phyloP scores from a whole-genome alignment of 345 rosid genomes.

The Gossypium australe region DNA sequence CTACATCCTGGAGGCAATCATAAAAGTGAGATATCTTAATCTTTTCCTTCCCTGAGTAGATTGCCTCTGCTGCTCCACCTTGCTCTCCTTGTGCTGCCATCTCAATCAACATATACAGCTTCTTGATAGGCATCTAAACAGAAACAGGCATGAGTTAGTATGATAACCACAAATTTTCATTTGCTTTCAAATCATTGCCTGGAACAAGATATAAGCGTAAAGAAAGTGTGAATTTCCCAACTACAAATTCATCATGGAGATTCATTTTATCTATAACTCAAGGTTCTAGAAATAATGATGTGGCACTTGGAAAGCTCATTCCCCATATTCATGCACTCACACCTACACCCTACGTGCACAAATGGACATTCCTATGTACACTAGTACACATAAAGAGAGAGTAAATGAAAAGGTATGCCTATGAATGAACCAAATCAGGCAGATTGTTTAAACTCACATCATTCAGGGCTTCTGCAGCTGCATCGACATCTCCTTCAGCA shows the following conservation, averaged over 20 bases:
- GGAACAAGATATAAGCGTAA: background rate
- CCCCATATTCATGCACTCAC: background rate
- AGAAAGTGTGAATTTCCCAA: background rate
- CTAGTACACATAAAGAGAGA: background rate
- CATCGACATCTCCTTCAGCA: conserved; percentile 52
- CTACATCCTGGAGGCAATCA: conserved; percentile 73
- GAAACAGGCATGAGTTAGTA: background rate
- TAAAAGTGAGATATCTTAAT: conserved; percentile 64
- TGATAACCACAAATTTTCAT: background rate
- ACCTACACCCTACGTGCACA: background rate
- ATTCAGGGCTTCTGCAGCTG: conserved; percentile 79
- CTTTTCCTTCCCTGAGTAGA: conserved; percentile 65
- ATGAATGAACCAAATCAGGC: background rate
- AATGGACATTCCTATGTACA: background rate
- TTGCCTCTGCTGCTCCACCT: conserved; percentile 75
- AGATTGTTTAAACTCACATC: conserved; percentile 48
- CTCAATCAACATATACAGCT: conserved; percentile 80
- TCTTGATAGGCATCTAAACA: conserved; percentile 52
- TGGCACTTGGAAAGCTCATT: background rate
- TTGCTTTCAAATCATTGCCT: background rate
- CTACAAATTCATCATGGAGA: background rate
- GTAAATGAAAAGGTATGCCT: background rate
- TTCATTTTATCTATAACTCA: background rate
- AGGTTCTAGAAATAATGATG: background rate
- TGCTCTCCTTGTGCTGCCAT: conserved; percentile 95